Conservation (phyloP, 23 red algal species). For the Gracilaria caudata region DNA sequence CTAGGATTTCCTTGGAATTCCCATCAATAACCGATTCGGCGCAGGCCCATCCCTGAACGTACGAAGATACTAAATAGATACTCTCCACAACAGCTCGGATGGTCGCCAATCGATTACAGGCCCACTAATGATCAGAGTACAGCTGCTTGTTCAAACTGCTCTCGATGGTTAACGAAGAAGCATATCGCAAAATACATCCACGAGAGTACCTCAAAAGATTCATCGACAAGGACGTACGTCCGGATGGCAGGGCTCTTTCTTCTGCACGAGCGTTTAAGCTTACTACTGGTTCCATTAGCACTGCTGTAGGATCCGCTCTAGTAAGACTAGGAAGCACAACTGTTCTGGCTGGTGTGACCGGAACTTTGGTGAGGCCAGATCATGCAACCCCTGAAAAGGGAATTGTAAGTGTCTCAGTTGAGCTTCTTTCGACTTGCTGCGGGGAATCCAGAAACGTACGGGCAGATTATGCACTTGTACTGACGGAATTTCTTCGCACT, state of each 20-base stretch:
- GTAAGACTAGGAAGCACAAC: slow-evolving; percentile 61
- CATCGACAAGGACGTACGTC: slow-evolving; percentile 53
- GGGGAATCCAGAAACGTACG: slow-evolving; percentile 33
- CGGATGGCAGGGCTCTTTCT: slow-evolving; percentile 50
- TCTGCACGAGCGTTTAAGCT: slow-evolving; percentile 37
- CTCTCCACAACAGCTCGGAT: no score
- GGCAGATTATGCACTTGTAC: slow-evolving; percentile 46
- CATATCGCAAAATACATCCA: slow-evolving; percentile 58
- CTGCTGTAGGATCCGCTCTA: slow-evolving; percentile 64
- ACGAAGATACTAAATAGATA: no score
- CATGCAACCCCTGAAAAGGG: slow-evolving; percentile 46
- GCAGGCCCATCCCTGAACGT: no score
- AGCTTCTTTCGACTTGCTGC: slow-evolving; percentile 38
- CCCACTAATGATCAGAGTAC: no score
- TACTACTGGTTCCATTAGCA: slow-evolving; percentile 43
- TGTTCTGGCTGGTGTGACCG: slow-evolving; percentile 60
- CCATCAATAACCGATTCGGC: no score
- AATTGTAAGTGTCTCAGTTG: slow-evolving; percentile 36
- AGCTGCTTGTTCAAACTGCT: no score
- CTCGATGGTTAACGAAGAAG: slow-evolving; percentile 47
- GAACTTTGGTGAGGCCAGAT: slow-evolving; percentile 45
- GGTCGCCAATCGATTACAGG: no score
- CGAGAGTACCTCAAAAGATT: slow-evolving; percentile 60
- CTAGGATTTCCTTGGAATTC: no score
- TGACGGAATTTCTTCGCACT: slow-evolving; percentile 49